These are phyloP conservation scores for Rhizopogon roseolus DNA, from an alignment of 768 basidiomycete genomes.

Conservation along the genomic window DNA sequence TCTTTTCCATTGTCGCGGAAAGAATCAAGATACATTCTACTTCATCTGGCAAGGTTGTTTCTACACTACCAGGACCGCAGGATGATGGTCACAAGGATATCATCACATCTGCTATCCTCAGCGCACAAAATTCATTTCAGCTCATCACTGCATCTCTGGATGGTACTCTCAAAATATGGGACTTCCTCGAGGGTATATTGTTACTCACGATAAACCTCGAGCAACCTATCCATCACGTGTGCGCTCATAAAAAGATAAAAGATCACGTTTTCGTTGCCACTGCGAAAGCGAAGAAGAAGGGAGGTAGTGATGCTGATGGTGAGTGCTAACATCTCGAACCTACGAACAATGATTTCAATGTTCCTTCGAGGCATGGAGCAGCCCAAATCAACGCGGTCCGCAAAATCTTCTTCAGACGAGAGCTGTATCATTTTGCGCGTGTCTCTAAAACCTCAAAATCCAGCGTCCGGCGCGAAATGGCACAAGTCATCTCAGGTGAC, in stretches of 20 bases:
- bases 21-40: conserved; percentile 85
- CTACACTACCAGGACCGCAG: conserved; percentile 64
- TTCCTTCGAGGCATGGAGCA: not conserved
- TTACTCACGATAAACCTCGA: conserved; percentile 69
- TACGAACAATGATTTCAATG: not conserved
- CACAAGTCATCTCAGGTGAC: conserved; percentile 45
- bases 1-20: conserved; percentile 81
- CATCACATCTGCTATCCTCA: conserved; percentile 73
- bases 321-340: not conserved
- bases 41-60: conserved; percentile 71
- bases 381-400: not conserved
- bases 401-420: conserved; percentile 33
- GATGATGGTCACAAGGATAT: conserved; percentile 37
- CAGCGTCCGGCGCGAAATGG: conserved; percentile 36
- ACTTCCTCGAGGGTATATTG: conserved; percentile 81
- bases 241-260: conserved; percentile 64
- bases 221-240: conserved; percentile 67
- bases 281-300: conserved; percentile 44
- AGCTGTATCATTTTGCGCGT: conserved; percentile 50
- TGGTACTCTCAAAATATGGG: conserved; percentile 89
- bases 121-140: conserved; percentile 86
- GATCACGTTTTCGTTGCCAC: conserved; percentile 69
- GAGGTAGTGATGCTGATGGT: not conserved
- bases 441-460: conserved; percentile 42
- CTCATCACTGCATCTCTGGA: conserved; percentile 81